Percentiles rank a stretch among this genome's conserved stretches.
These are phyloP conservation scores for Irpex lacteus DNA, from an alignment of 1,284 basidiomycete species.

Conservation along the genomic window DNA sequence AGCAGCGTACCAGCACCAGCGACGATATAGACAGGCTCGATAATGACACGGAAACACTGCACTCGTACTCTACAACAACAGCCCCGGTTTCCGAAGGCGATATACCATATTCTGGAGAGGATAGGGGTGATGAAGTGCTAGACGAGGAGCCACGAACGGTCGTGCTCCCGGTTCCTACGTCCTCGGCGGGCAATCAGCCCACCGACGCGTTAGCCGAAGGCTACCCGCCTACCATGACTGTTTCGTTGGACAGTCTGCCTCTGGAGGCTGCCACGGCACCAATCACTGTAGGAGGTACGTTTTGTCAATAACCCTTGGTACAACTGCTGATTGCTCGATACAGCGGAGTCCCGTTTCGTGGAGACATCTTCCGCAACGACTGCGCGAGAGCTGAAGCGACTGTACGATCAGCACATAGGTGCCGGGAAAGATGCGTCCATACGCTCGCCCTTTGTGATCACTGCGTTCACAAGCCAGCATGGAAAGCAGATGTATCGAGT, in stretches of 20 bases:
- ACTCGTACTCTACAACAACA: constrained; percentile 1
- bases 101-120: background rate
- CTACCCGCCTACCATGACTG: constrained; percentile 18
- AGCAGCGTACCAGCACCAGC: background rate
- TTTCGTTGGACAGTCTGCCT: constrained; percentile 30
- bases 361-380: constrained; percentile 74
- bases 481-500: constrained; percentile 73
- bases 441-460: constrained; percentile 76
- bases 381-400: constrained; percentile 69
- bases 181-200: constrained; percentile 39
- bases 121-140: background rate
- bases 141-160: constrained; percentile 22
- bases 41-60: constrained; percentile 4
- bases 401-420: constrained; percentile 65
- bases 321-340: background rate
- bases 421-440: constrained; percentile 51
- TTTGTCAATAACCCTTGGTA: constrained; percentile 28
- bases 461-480: constrained; percentile 74
- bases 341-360: constrained; percentile 64
- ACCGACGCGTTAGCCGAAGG: constrained; percentile 42
- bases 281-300: constrained; percentile 54
- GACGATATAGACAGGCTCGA: background rate
- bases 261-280: constrained; percentile 56
- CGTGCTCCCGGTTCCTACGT: constrained; percentile 45
- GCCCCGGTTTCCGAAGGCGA: background rate